Evolutionary conservation across 2,329 filamentous ascomycete species (phyloP).

Genomic region (Aspergillus glaucus): DNA sequence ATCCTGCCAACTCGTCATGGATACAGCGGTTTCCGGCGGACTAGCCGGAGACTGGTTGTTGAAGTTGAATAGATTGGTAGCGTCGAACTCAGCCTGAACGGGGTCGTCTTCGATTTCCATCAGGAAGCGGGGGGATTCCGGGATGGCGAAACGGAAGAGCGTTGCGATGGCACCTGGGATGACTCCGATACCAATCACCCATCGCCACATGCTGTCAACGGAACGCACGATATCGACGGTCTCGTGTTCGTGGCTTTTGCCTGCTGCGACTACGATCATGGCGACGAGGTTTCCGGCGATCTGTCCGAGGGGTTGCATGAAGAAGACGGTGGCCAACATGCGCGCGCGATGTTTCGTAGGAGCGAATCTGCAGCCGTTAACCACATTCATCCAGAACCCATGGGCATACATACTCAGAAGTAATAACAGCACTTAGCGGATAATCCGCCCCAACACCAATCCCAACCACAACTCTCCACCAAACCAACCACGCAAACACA

Average conservation of each 20-base stretch:
- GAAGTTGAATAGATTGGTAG: conserved; percentile 51
- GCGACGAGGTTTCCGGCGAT: conserved; percentile 59
- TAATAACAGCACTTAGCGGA: conserved; percentile 61
- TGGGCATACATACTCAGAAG: conserved; percentile 51
- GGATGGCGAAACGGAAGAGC: conserved; percentile 60
- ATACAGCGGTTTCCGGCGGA: conserved; percentile 1
- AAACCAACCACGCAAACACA: conserved; percentile 41
- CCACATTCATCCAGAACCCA: no score
- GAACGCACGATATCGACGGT: conserved; percentile 26
- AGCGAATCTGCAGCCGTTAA: conserved; percentile 33
- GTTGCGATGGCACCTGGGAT: conserved; percentile 59
- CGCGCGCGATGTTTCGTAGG: conserved; percentile 57
- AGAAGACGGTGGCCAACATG: conserved; percentile 63
- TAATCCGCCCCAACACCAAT: conserved; percentile 62
- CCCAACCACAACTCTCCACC: conserved; percentile 45
- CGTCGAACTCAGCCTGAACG: conserved; percentile 53
- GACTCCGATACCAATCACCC: conserved; percentile 60
- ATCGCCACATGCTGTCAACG: conserved; percentile 60
- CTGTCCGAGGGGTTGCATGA: conserved; percentile 64
- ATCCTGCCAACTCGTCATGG: conserved; percentile 15
- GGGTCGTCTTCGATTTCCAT: conserved; percentile 60
- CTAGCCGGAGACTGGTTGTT: conserved; percentile 13
- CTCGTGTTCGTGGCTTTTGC: conserved; percentile 16
- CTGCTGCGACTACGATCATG: conserved; percentile 38
- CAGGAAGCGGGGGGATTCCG: conserved; percentile 60